Evolutionary conservation across 192 early-diverging fungal genomes (phyloP).

Genomic region (Phycomyces nitens): DNA sequence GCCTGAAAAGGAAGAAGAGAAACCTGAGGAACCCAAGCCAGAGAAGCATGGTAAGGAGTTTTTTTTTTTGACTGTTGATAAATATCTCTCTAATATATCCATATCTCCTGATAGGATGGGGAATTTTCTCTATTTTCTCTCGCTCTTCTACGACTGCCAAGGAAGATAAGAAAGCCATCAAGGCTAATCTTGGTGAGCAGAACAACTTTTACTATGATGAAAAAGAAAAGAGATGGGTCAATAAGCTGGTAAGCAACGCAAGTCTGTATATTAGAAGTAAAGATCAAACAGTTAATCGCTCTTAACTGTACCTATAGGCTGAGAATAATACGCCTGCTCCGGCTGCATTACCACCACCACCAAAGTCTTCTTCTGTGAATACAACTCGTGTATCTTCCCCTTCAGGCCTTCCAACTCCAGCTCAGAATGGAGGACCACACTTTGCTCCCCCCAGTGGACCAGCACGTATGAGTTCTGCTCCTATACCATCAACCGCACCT

Average conservation of each 20-base stretch:
- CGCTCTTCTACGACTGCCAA: slow-evolving; percentile 8
- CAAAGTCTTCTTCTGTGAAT: slow-evolving; percentile 1
- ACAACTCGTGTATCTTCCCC: slow-evolving; percentile 25
- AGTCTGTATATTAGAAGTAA: not conserved
- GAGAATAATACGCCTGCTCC: slow-evolving; percentile 16
- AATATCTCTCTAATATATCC: not conserved
- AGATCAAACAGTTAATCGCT: not conserved
- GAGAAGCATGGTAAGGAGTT: slow-evolving; percentile 24
- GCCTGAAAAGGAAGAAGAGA: slow-evolving; percentile 15
- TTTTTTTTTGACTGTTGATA: not conserved
- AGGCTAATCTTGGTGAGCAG: slow-evolving; percentile 87
- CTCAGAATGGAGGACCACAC: not conserved
- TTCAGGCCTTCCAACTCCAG: slow-evolving; percentile 2
- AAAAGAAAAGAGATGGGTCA: slow-evolving; percentile 85
- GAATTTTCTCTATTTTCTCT: slow-evolving; percentile 33
- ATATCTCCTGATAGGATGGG: slow-evolving; percentile 25
- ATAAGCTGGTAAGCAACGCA: slow-evolving; percentile 51
- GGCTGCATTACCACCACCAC: slow-evolving; percentile 28
- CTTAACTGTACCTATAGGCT: slow-evolving; percentile 6
- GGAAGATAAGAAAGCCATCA: slow-evolving; percentile 44
- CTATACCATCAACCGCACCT: slow-evolving; percentile 14
- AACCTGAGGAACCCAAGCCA: not conserved
- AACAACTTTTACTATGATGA: slow-evolving; percentile 85
- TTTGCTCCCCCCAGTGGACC: not conserved
- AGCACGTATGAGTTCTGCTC: slow-evolving; percentile 12